phyloP scores from a whole-genome alignment of 768 basidiomycete genomes.

The Tricholoma sp. region DNA sequence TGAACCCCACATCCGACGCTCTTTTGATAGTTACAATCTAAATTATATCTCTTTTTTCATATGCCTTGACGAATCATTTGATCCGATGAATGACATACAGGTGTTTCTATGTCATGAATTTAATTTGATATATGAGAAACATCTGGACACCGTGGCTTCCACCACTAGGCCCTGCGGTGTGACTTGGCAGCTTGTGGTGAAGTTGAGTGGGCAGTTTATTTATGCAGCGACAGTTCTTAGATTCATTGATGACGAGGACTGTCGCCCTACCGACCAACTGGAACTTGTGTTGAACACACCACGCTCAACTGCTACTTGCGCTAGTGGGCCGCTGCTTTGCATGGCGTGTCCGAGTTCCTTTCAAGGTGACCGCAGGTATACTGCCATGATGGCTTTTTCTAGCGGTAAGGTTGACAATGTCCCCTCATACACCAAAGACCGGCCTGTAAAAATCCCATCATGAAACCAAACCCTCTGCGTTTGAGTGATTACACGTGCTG shows the following conservation, averaged over 20 bases:
- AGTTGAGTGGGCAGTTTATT: not conserved
- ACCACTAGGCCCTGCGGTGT: not conserved
- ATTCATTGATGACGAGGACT: not conserved
- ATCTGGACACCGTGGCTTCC: not conserved
- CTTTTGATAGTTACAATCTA: not conserved
- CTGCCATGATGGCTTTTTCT: too few relatives aligned
- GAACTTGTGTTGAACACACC: not conserved
- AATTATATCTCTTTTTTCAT: not conserved
- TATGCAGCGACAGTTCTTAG: not conserved
- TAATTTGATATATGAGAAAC: not conserved
- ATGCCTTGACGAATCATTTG: not conserved
- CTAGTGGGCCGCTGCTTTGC: too few relatives aligned
- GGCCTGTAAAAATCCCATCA: too few relatives aligned
- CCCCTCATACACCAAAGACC: too few relatives aligned
- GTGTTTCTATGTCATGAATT: not conserved
- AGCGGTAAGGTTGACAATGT: too few relatives aligned
- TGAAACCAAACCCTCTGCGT: too few relatives aligned
- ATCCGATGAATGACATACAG: not conserved
- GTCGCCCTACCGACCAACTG: not conserved
- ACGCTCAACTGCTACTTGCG: too few relatives aligned
- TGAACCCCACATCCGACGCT: conserved; percentile 18
- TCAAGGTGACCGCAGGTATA: too few relatives aligned
- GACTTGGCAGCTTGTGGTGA: not conserved
- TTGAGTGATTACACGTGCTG: too few relatives aligned
- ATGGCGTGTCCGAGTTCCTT: too few relatives aligned